A percentile compares a stretch with the other conserved stretches of the same genome.
These are phyloP conservation scores for Periconia macrospinosa DNA, from an alignment of 2,329 filamentous ascomycete genomes.

Conservation along the genomic window DNA sequence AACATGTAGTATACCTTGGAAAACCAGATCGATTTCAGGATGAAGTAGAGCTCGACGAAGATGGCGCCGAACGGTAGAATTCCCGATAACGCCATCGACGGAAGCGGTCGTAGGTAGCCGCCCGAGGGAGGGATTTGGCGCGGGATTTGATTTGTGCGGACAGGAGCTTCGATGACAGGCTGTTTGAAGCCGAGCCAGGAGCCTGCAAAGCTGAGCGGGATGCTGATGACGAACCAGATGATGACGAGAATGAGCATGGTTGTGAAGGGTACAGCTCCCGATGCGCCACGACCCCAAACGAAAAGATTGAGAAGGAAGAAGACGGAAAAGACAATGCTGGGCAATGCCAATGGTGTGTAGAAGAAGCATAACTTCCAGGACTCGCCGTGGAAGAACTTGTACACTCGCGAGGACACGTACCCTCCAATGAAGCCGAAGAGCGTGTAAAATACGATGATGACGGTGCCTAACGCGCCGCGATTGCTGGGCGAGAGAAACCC, in stretches of 20 bases:
- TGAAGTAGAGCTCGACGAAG: slow-evolving; percentile 98
- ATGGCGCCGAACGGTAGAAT: slow-evolving; percentile 94
- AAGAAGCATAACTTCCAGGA: slow-evolving; percentile 93
- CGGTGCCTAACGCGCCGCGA: slow-evolving; percentile 88
- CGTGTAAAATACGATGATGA: slow-evolving; percentile 91
- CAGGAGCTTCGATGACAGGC: slow-evolving; percentile 71
- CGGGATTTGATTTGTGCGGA: slow-evolving; percentile 96
- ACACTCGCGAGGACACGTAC: slow-evolving; percentile 85
- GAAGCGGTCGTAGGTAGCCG: slow-evolving; percentile 82
- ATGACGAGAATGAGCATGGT: slow-evolving; percentile 92
- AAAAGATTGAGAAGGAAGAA: slow-evolving; percentile 98
- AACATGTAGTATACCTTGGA: slow-evolving; percentile 99
- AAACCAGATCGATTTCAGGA: slow-evolving; percentile 99
- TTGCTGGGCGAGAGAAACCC: slow-evolving; percentile 96
- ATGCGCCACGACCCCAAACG: slow-evolving; percentile 90
- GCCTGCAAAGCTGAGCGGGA: slow-evolving; percentile 85
- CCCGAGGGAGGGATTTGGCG: slow-evolving; percentile 87
- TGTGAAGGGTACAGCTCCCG: slow-evolving; percentile 90
- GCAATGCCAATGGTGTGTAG: slow-evolving; percentile 82
- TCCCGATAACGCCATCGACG: slow-evolving; percentile 89
- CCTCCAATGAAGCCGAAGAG: slow-evolving; percentile 90
- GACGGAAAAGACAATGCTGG: slow-evolving; percentile 78
- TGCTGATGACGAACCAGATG: slow-evolving; percentile 97
- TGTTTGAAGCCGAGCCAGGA: slow-evolving; percentile 90
- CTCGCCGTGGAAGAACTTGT: slow-evolving; percentile 92